phyloP scores from a whole-genome alignment of 202 grass and related monocot species.

The Carex sylvatica region DNA sequence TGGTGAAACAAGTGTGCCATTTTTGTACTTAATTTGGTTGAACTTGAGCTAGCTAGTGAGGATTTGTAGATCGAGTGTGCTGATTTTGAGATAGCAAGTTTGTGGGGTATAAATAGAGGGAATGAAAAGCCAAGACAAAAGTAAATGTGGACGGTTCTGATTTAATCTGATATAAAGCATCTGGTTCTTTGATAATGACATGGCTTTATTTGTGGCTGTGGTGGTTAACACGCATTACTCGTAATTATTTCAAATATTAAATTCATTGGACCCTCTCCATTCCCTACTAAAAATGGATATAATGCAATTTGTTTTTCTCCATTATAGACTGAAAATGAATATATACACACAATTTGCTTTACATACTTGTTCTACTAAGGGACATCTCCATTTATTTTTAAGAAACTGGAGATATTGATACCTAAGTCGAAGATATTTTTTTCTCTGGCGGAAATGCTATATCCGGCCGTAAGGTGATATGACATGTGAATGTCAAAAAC shows the following conservation, averaged over 20 bases:
- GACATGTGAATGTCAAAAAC: not conserved
- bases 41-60: not conserved
- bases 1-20: slow-evolving; percentile 28
- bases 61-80: not conserved
- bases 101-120: slow-evolving; percentile 23
- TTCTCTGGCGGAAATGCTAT: too few relatives aligned
- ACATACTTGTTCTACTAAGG: too few relatives aligned
- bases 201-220: slow-evolving; percentile 7
- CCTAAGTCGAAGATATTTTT: too few relatives aligned
- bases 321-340: not conserved
- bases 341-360: too few relatives aligned
- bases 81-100: not conserved
- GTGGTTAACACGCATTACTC: not conserved
- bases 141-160: not conserved
- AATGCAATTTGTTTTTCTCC: too few relatives aligned
- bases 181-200: slow-evolving; percentile 19
- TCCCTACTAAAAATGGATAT: not conserved
- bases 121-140: not conserved
- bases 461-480: slow-evolving; percentile 1
- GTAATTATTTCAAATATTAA: not conserved
- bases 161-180: slow-evolving; percentile 13
- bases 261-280: not conserved
- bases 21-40: slow-evolving; percentile 4
- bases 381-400: too few relatives aligned
- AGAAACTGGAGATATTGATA: too few relatives aligned